phyloP scores from a whole-genome alignment of 768 basidiomycete species.

The Tephrocybe rancida region DNA sequence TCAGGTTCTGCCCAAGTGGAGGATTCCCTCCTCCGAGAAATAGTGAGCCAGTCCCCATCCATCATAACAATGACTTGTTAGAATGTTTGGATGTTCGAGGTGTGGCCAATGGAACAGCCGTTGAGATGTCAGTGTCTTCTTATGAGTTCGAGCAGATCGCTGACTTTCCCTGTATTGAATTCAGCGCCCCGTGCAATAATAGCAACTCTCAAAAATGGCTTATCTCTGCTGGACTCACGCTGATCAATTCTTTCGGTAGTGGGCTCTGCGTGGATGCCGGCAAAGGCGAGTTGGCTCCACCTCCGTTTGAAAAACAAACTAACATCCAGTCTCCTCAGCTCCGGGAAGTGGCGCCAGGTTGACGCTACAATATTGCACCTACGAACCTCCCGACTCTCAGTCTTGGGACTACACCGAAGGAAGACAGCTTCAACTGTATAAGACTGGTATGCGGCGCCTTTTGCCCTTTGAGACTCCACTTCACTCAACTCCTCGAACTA shows the following conservation, averaged over 20 bases:
- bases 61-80: slow-evolving; percentile 25
- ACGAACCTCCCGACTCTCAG: slow-evolving; percentile 27
- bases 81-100: slow-evolving; percentile 32
- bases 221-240: slow-evolving; percentile 26
- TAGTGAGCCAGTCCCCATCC: slow-evolving; percentile 16
- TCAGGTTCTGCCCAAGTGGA: slow-evolving; percentile 25
- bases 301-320: not conserved
- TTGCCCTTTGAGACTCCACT: not conserved
- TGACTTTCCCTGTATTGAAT: not conserved
- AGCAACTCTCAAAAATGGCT: slow-evolving; percentile 34
- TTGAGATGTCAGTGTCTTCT: slow-evolving; percentile 29
- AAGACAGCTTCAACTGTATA: slow-evolving; percentile 24
- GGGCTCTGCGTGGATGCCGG: slow-evolving; percentile 37
- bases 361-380: slow-evolving; percentile 31
- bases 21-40: slow-evolving; percentile 15
- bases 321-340: slow-evolving; percentile 8
- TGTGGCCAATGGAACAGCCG: slow-evolving; percentile 27
- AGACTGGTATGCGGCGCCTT: slow-evolving; percentile 19
- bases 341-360: slow-evolving; percentile 31
- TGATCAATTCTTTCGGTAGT: slow-evolving; percentile 25
- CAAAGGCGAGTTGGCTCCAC: slow-evolving; percentile 21
- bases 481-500: not conserved
- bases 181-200: slow-evolving; percentile 36
- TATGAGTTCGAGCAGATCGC: not conserved
- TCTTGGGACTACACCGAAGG: slow-evolving; percentile 29